These are phyloP conservation scores for Phytophthora cryptogea DNA, from an alignment of 352 stramenopile genomes.

Conservation along the genomic window DNA sequence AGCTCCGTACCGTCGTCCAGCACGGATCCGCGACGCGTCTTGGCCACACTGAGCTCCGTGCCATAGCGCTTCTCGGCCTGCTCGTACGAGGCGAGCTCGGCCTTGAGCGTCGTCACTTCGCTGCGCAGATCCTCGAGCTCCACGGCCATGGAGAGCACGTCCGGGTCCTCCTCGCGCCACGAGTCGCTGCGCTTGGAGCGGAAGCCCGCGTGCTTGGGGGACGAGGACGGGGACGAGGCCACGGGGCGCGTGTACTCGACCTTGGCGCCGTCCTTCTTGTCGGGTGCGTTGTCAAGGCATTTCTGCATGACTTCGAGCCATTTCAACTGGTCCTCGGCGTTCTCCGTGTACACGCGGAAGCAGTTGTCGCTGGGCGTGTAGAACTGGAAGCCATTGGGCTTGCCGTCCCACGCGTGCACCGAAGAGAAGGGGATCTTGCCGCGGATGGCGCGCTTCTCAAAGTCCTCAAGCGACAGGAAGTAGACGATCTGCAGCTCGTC, in stretches of 20 bases:
- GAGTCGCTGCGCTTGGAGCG: conserved; percentile 66
- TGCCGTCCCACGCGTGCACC: conserved; percentile 85
- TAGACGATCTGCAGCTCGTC: conserved; percentile 80
- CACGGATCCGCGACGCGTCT: conserved; percentile 64
- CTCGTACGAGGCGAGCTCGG: conserved; percentile 75
- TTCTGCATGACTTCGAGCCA: conserved; percentile 78
- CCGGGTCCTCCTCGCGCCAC: conserved; percentile 79
- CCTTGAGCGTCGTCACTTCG: conserved; percentile 72
- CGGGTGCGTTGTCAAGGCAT: conserved; percentile 64
- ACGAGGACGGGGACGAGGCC: conserved; percentile 66
- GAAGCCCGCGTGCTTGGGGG: conserved; percentile 51
- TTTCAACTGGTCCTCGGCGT: conserved; percentile 62
- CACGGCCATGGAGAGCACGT: conserved; percentile 61
- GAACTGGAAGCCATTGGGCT: conserved; percentile 88
- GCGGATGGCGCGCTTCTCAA: conserved; percentile 72
- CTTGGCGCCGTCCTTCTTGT: conserved; percentile 65
- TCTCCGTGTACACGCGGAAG: conserved; percentile 87
- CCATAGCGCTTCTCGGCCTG: conserved; percentile 81
- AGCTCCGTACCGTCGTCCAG: conserved; percentile 81
- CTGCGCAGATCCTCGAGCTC: conserved; percentile 80
- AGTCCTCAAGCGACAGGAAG: conserved; percentile 74
- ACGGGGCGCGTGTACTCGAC: conserved; percentile 73
- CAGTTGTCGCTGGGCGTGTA: conserved; percentile 84
- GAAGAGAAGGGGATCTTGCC: conserved; percentile 84
- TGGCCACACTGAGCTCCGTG: conserved; percentile 54